These are phyloP conservation scores for Agapanthus africanus DNA, from an alignment of 106 monocot species.

Conservation along the genomic window DNA sequence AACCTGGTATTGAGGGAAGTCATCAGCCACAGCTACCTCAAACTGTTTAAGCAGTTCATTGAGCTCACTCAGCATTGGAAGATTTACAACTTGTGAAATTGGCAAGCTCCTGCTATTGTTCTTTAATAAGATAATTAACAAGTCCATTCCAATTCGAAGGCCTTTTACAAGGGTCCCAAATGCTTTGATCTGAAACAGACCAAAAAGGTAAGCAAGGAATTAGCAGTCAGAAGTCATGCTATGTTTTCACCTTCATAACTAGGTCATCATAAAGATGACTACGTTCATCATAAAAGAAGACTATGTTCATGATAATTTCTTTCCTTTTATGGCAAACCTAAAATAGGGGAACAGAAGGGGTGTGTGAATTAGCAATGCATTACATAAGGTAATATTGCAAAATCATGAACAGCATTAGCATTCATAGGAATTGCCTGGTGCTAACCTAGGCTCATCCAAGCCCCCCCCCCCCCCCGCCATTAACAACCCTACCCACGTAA, in stretches of 20 bases:
- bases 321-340: no score
- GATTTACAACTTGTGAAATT: constrained; percentile 41
- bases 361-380: no score
- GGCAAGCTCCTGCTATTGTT: constrained; percentile 34
- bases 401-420: no score
- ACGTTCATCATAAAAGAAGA: no score
- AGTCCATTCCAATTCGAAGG: constrained; percentile 56
- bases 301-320: background rate
- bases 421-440: no score
- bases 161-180: constrained; percentile 80
- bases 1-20: constrained; percentile 74
- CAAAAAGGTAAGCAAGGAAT: constrained; percentile 3
- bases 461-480: no score
- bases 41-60: constrained; percentile 51
- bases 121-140: constrained; percentile 47
- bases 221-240: background rate
- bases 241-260: background rate
- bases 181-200: constrained; percentile 56
- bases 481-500: no score
- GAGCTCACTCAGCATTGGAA: constrained; percentile 41
- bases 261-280: background rate
- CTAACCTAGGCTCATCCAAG: no score
- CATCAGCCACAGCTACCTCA: constrained; percentile 56
- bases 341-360: background rate
- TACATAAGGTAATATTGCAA: no score